Conservation (phyloP, 2,329 filamentous ascomycete species). For the Aspergillus ibericus region DNA sequence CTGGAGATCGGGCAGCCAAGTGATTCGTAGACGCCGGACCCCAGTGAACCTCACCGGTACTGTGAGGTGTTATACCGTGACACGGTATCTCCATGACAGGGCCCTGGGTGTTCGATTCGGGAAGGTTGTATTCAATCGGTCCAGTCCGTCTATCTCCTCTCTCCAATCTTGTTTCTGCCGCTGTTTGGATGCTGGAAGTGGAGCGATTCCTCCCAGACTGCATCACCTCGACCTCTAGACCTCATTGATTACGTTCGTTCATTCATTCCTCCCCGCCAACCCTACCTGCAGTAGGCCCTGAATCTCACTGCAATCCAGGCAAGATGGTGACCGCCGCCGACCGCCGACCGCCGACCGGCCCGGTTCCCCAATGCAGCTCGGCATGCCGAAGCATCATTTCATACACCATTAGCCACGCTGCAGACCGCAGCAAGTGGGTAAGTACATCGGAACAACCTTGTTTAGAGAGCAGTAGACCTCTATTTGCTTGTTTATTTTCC, state of each 20-base stretch:
- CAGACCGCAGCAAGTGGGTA: background rate
- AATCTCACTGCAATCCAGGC: background rate
- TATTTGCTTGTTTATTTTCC: background rate
- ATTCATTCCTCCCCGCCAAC: background rate
- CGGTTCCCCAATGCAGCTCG: constrained; percentile 7
- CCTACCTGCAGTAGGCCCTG: background rate
- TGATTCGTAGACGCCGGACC: constrained; percentile 8
- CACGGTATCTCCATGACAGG: constrained; percentile 9
- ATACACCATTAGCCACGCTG: background rate
- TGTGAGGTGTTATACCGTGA: constrained; percentile 12
- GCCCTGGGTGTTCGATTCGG: background rate
- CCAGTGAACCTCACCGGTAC: constrained; percentile 11
- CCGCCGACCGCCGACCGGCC: background rate
- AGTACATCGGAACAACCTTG: background rate
- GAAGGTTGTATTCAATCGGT: background rate
- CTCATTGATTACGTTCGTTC: background rate
- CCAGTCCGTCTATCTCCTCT: background rate
- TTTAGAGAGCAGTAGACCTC: background rate
- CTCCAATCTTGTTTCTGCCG: background rate
- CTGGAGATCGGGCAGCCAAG: constrained; percentile 13
- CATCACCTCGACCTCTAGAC: background rate
- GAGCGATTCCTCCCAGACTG: background rate
- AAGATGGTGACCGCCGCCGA: background rate
- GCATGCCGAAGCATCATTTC: constrained; percentile 8
- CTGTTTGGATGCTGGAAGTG: background rate